Base-by-base conservation (phyloP, 345 rosid genomes). In the Draba incana region DNA sequence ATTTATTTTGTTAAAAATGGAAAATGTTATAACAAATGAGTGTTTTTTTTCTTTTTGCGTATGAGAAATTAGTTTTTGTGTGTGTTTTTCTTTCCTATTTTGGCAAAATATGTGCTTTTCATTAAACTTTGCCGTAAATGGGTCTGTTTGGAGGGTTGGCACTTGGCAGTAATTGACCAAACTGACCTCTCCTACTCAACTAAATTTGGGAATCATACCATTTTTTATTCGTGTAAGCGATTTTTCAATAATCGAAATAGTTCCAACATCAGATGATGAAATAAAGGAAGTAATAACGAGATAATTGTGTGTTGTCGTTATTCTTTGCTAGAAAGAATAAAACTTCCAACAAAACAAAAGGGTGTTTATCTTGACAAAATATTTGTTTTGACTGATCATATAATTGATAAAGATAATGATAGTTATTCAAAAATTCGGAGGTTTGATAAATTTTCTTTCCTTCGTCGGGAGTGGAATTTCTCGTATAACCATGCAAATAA, bases 101-200 rank as follows among this genome's bases (percentile, higher is more conserved):
- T 39, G 64, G 69, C 63, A 54, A 62, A 52, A 41, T 39, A 53
- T 37, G 16, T 6, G 55, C 8, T 50, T 15, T 37, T 31, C 48
- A 61, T 69, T 68, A 41, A 75, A 62, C 69, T 55, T 48, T 75
- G 65, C 69, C 74, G 65, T 56, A 62, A 69, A 62, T 68, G 70
- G 64, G 55, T 69, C 60, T 47, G 56, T 31, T 61, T 55, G 56
- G 61, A 74, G 52, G 20, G 78, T 74, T 69, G 61, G 70, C 65
- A 75, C 48, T 68, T 62, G 74, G 35, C 70, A 41, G 54, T 47
- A 63, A 62, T 55, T 69, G 74, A 69, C 75, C 16, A 55, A 46
- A 56, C 3, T 55, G 42, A 41, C 78, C 70, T 62, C 54, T 75
- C 35, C 20, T 20, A 20, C 20, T 20, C 20, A 20, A 20, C 20